phyloP scores from a whole-genome alignment of 148 eudicot species.

The Vaccinium macrocarpon region DNA sequence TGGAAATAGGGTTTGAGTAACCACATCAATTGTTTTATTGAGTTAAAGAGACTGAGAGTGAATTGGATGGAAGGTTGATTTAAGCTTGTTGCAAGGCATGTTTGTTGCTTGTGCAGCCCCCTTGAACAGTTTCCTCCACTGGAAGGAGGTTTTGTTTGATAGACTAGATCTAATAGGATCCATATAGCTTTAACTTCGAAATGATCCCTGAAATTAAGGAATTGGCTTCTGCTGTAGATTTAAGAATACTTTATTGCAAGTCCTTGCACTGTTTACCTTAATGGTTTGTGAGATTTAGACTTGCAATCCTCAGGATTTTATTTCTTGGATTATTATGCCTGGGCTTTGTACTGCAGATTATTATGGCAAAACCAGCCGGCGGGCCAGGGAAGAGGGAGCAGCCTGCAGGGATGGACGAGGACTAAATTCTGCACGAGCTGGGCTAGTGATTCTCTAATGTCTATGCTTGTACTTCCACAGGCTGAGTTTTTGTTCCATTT shows the following conservation, averaged over 20 bases:
- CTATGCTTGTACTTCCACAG: background rate
- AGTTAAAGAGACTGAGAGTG: background rate
- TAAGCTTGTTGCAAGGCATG: background rate
- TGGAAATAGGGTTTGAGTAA: background rate
- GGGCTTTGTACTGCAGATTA: slow-evolving; percentile 53
- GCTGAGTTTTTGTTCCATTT: background rate
- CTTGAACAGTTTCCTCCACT: background rate
- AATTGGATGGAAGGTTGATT: background rate
- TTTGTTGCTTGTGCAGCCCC: background rate
- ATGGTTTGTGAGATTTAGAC: background rate
- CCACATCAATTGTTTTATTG: background rate
- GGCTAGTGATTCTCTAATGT: background rate
- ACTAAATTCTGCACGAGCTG: slow-evolving; percentile 26
- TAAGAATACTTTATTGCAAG: background rate
- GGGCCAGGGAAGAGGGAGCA: slow-evolving; percentile 62
- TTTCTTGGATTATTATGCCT: background rate
- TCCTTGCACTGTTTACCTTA: background rate
- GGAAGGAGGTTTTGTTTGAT: background rate
- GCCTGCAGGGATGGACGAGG: slow-evolving; percentile 84
- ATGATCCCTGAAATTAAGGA: background rate
- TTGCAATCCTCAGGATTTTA: background rate
- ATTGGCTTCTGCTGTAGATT: background rate
- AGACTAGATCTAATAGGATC: background rate
- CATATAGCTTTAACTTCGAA: background rate
- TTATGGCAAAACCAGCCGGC: slow-evolving; percentile 98